Percentiles rank a stretch among this genome's conserved stretches.
phyloP scores from a whole-genome alignment of 2,329 filamentous ascomycete genomes.

The Mariannaea elegans region DNA sequence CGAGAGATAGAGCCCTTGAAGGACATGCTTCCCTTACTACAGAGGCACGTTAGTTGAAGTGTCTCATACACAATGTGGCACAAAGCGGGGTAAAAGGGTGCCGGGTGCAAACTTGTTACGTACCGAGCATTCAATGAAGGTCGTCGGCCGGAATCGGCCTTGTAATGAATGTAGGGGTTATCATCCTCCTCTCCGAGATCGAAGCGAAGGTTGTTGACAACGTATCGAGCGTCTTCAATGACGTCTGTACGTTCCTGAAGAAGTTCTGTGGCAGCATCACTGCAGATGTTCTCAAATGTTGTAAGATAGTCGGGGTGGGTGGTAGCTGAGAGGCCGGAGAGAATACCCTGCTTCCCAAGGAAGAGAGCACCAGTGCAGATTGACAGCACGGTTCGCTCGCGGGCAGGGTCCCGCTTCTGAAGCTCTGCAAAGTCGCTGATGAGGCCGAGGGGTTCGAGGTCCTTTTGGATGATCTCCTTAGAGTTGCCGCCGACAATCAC shows the following conservation, averaged over 20 bases:
- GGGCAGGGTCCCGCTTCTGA: constrained; percentile 79
- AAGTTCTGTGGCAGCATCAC: constrained; percentile 74
- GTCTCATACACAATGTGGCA: constrained; percentile 33
- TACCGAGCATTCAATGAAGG: constrained; percentile 67
- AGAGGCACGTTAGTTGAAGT: constrained; percentile 29
- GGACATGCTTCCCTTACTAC: constrained; percentile 83
- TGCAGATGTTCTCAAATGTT: constrained; percentile 83
- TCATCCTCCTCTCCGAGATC: constrained; percentile 83
- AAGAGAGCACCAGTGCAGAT: constrained; percentile 83
- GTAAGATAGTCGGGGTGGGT: constrained; percentile 85
- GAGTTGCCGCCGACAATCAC: constrained; percentile 78
- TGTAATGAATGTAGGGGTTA: constrained; percentile 83
- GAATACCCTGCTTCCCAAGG: constrained; percentile 78
- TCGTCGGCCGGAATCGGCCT: constrained; percentile 71
- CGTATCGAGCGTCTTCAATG: constrained; percentile 81
- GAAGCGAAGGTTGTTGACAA: constrained; percentile 91
- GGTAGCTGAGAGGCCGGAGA: constrained; percentile 81
- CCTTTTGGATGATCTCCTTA: constrained; percentile 71
- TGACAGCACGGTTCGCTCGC: constrained; percentile 83
- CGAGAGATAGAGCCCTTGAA: constrained; percentile 78
- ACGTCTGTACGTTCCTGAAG: constrained; percentile 82
- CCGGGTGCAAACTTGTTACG: constrained; percentile 42
- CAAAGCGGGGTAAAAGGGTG: constrained; percentile 35
- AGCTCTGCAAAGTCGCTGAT: constrained; percentile 82
- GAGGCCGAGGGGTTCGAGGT: constrained; percentile 73